Base-by-base conservation (phyloP, 495 filamentous ascomycete species). In the Penicillium coprophilum region DNA sequence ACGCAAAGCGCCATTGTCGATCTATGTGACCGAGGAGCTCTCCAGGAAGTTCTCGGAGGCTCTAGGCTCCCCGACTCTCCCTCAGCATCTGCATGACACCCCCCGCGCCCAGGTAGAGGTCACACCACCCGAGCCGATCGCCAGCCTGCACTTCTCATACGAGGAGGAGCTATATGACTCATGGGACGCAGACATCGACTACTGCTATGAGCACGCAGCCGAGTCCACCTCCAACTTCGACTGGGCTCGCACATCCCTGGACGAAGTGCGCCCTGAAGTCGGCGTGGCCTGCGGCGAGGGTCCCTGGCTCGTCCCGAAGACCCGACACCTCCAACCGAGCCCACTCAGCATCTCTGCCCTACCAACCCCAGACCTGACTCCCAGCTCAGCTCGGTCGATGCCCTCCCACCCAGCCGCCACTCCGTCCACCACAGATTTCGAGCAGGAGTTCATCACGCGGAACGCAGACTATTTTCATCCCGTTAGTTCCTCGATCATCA, bases 141-240 rank as follows among this genome's bases (percentile, higher is more conserved):
- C 62, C 31, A 45, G 58, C 39, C 49, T 63, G 24, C 61, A 65
- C n/a, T 67, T 68, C 38, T 54, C 61, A 13, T 59, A 53, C 43
- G 64, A 62, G 3, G 63, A 67, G 20, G 66, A 64, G 6, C 66
- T 81, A 24, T 82, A 85, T 36, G 81, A 85, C 43, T 87, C 80
- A 20, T 97, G 93, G 93, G 93, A 97, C 63, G 90, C 92, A 41
- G 91, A 92, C 61, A 93, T 97, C 61, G 92, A 96, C 67, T 97
- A 89, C 69, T 94, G 87, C 68, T 97, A 97, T 64, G 89, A 96
- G 58, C 85, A 94, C 69, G 90, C 87, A 45, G 90, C 88, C 8
- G 93, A 97, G 69, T 91, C 91, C 1, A 84, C 91, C 61, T 96
- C 89, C 65, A 84, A 97, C 60, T 96, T 92, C 59, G 88, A 94